Percentiles rank a stretch among this genome's conserved stretches.
These are phyloP conservation scores for Sophora flavescens DNA, from an alignment of 306 rosid species.

Conservation along the genomic window DNA sequence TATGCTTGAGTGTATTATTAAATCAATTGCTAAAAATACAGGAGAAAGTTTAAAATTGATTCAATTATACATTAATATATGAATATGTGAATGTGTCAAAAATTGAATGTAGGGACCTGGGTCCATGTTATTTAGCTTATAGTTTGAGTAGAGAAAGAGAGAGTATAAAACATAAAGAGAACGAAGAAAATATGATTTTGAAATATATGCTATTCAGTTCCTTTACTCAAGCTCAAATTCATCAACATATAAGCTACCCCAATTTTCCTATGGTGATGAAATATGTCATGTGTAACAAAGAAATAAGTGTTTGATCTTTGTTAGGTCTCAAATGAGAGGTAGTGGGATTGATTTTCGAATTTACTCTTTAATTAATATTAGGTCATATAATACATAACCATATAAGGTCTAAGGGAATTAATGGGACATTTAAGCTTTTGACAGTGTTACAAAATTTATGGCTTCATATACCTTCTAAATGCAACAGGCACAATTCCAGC, in stretches of 20 bases:
- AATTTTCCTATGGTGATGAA: not conserved
- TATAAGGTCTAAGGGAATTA: not conserved
- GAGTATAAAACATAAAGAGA: not conserved
- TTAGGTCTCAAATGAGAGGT: not conserved
- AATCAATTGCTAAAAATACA: too few species aligned
- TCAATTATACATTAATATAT: too few species aligned
- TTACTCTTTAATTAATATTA: not conserved
- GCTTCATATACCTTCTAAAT: constrained; percentile 67
- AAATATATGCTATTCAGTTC: not conserved
- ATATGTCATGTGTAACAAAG: not conserved
- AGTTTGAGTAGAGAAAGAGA: constrained; percentile 6
- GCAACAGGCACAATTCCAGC: constrained; percentile 87
- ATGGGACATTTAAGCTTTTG: not conserved
- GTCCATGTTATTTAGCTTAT: not conserved
- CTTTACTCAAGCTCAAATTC: not conserved
- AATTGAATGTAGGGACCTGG: too few species aligned
- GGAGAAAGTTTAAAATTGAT: too few species aligned
- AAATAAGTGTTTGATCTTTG: not conserved
- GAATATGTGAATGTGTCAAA: too few species aligned
- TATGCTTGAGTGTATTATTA: too few species aligned
- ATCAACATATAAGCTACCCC: not conserved
- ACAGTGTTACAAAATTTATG: not conserved
- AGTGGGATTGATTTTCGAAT: not conserved
- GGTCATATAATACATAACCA: not conserved
- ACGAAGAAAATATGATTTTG: not conserved